phyloP scores from a whole-genome alignment of 345 rosid genomes.

The Melaleuca alternifolia region DNA sequence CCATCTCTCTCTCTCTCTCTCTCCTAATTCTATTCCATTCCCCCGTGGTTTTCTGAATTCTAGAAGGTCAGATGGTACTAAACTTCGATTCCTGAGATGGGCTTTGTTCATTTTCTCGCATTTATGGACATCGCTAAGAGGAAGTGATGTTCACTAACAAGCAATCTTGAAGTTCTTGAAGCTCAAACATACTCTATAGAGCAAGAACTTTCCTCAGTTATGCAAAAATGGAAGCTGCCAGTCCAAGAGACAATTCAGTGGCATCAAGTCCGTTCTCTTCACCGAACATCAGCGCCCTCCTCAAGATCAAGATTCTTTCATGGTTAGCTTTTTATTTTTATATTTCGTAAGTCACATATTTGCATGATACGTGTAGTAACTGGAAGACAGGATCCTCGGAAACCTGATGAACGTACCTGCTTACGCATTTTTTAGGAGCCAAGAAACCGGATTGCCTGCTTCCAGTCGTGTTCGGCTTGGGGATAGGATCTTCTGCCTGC shows the following conservation, averaged over 20 bases:
- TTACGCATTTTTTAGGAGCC: slow-evolving; percentile 25
- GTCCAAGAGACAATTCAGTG: slow-evolving; percentile 39
- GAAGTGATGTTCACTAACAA: neutral
- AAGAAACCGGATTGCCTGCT: slow-evolving; percentile 57
- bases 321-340: slow-evolving; percentile 13
- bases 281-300: slow-evolving; percentile 34
- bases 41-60: slow-evolving; percentile 14
- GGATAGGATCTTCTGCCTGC: slow-evolving; percentile 39
- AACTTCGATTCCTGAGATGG: slow-evolving; percentile 12
- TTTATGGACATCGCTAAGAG: slow-evolving; percentile 4
- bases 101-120: slow-evolving; percentile 5
- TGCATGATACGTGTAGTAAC: neutral
- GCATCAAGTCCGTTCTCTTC: slow-evolving; percentile 53
- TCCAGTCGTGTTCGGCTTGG: slow-evolving; percentile 34
- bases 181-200: neutral
- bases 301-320: slow-evolving; percentile 46
- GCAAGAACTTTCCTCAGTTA: neutral
- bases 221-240: slow-evolving; percentile 27
- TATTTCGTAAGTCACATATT: neutral
- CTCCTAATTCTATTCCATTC: neutral
- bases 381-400: neutral
- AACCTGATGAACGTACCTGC: neutral
- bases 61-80: neutral
- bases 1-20: neutral
- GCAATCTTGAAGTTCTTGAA: neutral